Evolutionary conservation across 108 stramenopile species (phyloP).

Genomic region (Mayamaea pseudoterrestris): DNA sequence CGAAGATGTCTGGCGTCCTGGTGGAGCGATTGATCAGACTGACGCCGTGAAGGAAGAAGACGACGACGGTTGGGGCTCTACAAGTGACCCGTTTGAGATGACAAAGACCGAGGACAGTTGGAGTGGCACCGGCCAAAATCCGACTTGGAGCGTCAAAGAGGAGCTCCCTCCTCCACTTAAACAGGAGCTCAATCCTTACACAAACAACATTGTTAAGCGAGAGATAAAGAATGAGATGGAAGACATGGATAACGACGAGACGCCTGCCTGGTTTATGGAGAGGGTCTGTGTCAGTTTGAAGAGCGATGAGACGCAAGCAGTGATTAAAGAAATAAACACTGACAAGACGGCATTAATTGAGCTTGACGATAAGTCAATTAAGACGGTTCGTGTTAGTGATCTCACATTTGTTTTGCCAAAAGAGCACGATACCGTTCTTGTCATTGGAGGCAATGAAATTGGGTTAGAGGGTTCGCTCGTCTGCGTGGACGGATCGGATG

Average conservation of each 20-base stretch:
- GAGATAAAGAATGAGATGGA: slow-evolving; percentile 32
- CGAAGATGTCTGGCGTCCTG: slow-evolving; percentile 85
- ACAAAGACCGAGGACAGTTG: slow-evolving; percentile 21
- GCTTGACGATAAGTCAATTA: slow-evolving; percentile 53
- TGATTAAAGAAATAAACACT: slow-evolving; percentile 77
- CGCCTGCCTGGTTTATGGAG: slow-evolving; percentile 88
- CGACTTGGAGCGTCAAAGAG: slow-evolving; percentile 19
- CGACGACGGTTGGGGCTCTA: slow-evolving; percentile 17
- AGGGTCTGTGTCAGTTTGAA: slow-evolving; percentile 78
- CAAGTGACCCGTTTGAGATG: slow-evolving; percentile 30
- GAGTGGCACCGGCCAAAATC: slow-evolving; percentile 17
- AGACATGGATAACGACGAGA: slow-evolving; percentile 47
- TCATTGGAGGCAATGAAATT: slow-evolving; percentile 79
- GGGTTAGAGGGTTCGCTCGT: slow-evolving; percentile 84
- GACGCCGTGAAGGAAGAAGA: slow-evolving; percentile 16
- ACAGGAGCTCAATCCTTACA: background rate
- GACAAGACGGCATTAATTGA: slow-evolving; percentile 59
- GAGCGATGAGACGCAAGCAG: slow-evolving; percentile 32
- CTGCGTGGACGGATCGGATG: slow-evolving; percentile 86
- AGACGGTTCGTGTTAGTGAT: slow-evolving; percentile 47
- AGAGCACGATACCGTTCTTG: slow-evolving; percentile 82
- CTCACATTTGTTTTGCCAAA: slow-evolving; percentile 63
- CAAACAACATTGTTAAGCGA: slow-evolving; percentile 17
- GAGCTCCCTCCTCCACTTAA: slow-evolving; percentile 10
- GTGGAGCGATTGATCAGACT: slow-evolving; percentile 55